Base-by-base conservation (phyloP, 371 early-diverging fungal species). In the Polyrhizophydium stewartii region DNA sequence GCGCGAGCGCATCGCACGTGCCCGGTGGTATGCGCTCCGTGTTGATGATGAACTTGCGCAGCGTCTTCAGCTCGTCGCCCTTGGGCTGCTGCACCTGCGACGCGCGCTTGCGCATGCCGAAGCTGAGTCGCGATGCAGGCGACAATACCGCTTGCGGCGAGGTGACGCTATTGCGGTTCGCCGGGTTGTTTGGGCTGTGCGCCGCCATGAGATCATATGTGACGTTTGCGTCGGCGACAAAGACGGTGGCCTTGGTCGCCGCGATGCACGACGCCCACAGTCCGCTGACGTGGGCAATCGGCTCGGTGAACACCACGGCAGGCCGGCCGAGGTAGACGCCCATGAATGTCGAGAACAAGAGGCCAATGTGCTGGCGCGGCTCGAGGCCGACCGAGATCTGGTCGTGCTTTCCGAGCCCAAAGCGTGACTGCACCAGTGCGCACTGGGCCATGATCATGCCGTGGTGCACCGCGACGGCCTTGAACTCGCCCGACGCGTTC, bases 381-480 rank as follows among this genome's bases (percentile, higher is more conserved):
- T 93, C 94, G 38, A 91, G 76, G 68, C 85, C 84, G 6, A 74
- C 79, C 40, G 89, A 68, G 13, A 90, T 72, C 2, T 76, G 77
- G 22, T 87, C 85, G 67, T 69, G 1, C 65, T 68, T 58, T 16
- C 28, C 35, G 28, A 65, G 19, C 5, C 55, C 64, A 31, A 59
- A 17, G 10, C 25, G 35, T 55, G 40, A 63, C 9, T 33, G 56
- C 16, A 69, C 17, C 52, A 51, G 43, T 22, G 27, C 32, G 27
- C 92, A 89, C 60, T 89, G 90, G 32, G 85, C 74, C 72, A 92
- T 81, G 37, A 93, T 78, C 6, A 89, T 86, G 19, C 84, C 76
- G 65, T 93, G 93, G 35, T 87, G 85, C 32, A 93, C 74, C 17
- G 84, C 84, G 6, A 92, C 89, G 45, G 92, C 94, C 69, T 92